These are phyloP conservation scores for Phialocephala subalpina DNA, from an alignment of 2,329 filamentous ascomycete genomes.

Conservation along the genomic window DNA sequence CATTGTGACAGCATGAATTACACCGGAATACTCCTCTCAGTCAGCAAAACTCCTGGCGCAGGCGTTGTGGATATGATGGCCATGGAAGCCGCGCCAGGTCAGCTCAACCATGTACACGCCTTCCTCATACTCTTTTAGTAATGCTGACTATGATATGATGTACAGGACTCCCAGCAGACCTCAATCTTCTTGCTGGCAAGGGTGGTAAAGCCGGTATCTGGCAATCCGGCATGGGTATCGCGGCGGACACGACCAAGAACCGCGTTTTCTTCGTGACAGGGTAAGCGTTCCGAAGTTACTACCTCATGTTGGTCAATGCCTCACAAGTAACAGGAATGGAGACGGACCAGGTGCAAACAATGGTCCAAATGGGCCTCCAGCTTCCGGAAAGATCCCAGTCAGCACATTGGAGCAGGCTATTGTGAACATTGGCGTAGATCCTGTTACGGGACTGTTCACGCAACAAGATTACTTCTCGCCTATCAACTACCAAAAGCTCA, in stretches of 20 bases:
- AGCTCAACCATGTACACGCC: not conserved
- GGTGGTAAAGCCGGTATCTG: constrained; percentile 28
- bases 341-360: constrained; percentile 15
- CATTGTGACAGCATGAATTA: constrained; percentile 27
- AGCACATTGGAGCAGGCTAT: constrained; percentile 25
- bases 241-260: constrained; percentile 14
- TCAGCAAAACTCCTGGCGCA: constrained; percentile 20
- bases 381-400: constrained; percentile 18
- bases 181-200: not conserved
- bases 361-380: constrained; percentile 10
- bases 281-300: not conserved
- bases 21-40: constrained; percentile 25
- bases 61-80: constrained; percentile 20
- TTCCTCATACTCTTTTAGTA: not conserved
- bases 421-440: constrained; percentile 22
- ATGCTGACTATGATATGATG: not conserved
- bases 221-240: constrained; percentile 26
- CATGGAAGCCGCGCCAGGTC: constrained; percentile 22
- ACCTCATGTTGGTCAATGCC: not conserved
- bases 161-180: not conserved
- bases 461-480: constrained; percentile 24
- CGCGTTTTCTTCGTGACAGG: constrained; percentile 28
- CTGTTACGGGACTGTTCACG: constrained; percentile 16
- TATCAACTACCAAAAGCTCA: constrained; percentile 18
- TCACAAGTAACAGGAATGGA: constrained; percentile 9